These are phyloP conservation scores for Camelina neglecta DNA, from an alignment of 345 rosid genomes.

Conservation along the genomic window DNA sequence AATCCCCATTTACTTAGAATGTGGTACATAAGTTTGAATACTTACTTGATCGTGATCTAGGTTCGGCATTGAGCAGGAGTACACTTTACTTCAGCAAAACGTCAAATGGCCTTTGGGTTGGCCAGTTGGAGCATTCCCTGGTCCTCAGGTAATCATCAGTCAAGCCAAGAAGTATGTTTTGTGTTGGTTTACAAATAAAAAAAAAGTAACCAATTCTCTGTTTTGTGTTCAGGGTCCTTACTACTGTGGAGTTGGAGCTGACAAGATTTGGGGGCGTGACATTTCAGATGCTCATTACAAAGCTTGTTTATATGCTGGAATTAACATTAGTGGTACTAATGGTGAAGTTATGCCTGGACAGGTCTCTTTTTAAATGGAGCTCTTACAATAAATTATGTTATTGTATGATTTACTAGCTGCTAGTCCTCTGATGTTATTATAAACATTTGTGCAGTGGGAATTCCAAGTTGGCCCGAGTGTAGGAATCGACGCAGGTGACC, in stretches of 20 bases:
- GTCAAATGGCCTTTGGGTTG: conserved; percentile 99
- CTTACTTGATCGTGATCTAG: conserved; percentile 39
- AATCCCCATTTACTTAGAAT: neutral
- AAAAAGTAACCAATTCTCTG: neutral
- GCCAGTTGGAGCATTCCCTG: conserved; percentile 98
- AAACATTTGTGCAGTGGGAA: conserved; percentile 74
- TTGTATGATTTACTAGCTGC: conserved; percentile 2
- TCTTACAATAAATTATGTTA: conserved; percentile 4
- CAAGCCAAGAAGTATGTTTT: neutral
- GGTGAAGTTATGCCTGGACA: conserved; percentile 99
- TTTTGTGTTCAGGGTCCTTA: conserved; percentile 80
- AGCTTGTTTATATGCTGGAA: conserved; percentile 96
- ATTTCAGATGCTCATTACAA: conserved; percentile 98
- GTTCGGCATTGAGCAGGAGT: conserved; percentile 99
- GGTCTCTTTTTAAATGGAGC: conserved; percentile 49
- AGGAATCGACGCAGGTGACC: conserved; percentile 94
- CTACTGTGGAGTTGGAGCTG: conserved; percentile 98
- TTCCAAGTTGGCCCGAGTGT: conserved; percentile 98
- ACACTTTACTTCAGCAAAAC: conserved; percentile 85
- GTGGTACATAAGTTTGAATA: conserved; percentile 5
- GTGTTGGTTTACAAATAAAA: neutral
- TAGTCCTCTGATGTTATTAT: conserved; percentile 9
- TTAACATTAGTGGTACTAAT: conserved; percentile 91
- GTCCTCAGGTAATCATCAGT: conserved; percentile 76
- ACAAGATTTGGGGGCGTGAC: conserved; percentile 94